Evolutionary conservation across 2,329 filamentous ascomycete genomes (phyloP), one percentile per base, ranked within the genome.

Genomic region (Penicillium corylophilum): DNA sequence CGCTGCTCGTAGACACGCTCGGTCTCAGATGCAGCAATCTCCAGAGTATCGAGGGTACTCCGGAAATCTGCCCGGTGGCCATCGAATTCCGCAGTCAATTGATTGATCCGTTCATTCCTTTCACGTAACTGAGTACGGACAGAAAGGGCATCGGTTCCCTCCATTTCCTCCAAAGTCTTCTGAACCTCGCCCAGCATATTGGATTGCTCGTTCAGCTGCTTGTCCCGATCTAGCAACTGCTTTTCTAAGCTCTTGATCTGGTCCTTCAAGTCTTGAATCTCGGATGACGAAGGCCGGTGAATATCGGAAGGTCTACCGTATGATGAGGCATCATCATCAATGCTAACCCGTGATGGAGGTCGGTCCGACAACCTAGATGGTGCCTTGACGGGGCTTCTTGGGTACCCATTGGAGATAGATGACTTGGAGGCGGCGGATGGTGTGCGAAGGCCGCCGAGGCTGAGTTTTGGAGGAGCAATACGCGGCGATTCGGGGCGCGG

Each of bases 91-190:
- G 89, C 84, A 0, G 92, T 97, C 61, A 99, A 82, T 79, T 93
- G 86, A 23, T 88, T 86, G 60, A 99, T 96, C 77, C 92, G 96
- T 52, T 99, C 94, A 64, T 96, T 96, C 80, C 95, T 96, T 74
- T 99, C 94, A 22, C 90, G 83, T 48, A 99, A 75, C 62, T 95
- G 74, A n/a, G 87, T 83, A 48, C 92, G 85, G 51, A 99, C 78
- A 67, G 95, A 88, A 5, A 82, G 70, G 2, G 85, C 80, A 68
- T 96, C 92, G 60, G 86, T 86, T 50, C 88, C 88, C 56, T 90
- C 87, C 16, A 96, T 79, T 68, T 96, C 92, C n/a, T 85, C 85
- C 42, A 96, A 76, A 56, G 87, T 93, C 53, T 81, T 83, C 67
- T 99, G 93, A 87, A 99, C 96, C 61, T 99, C 94, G 13, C 85